Evolutionary conservation across 768 basidiomycete species (phyloP), one percentile per base, ranked within the genome.

Genomic region (Sarcodon aspratus): DNA sequence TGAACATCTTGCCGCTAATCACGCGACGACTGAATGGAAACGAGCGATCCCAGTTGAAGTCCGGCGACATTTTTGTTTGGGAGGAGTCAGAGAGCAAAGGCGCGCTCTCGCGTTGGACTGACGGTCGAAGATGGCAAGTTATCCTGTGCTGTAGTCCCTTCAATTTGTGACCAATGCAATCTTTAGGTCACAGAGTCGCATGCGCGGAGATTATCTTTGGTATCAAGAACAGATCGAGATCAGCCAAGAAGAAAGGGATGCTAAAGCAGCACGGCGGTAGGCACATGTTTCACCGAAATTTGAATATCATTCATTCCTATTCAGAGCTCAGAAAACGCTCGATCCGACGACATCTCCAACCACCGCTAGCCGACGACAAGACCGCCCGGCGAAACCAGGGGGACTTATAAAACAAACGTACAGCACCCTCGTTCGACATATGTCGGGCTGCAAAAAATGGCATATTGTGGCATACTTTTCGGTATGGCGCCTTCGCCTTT

Each of bases 331-430:
- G 44, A 69, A 77, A 46, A 77, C 78, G 47, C 70, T 80, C 42
- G 80, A 84, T 63, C 79, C 82, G 13, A 72, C 69, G 51, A 75
- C 75, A 40, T 63, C 71, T 35, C 66, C 78, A 13, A 75, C 80
- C 45, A 69, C 80, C 12, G 76, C 79, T 31, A 76, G 77, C 48
- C 74, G 82, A 59, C 72, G 86, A 52, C 85, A 85, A 62, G 84
- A 87, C 59, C 69, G 85, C 7, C 85, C 85, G 9, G 78, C 83
- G 35, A 86, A 87, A 55, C 79, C 79, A 12, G 78, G 84, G 53
- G 86, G 86, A n/a, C 70, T 89, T 46, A 89, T 85, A 38, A 89
- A 89, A 66, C 86, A 89, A 60, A 89, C 86, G 0, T 88, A 87
- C 59, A 87, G 85, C 7, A 85, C 85, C 31, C 76, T 79, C 36